phyloP scores from a whole-genome alignment of 371 early-diverging fungal species.

The Coemansia sp. region DNA sequence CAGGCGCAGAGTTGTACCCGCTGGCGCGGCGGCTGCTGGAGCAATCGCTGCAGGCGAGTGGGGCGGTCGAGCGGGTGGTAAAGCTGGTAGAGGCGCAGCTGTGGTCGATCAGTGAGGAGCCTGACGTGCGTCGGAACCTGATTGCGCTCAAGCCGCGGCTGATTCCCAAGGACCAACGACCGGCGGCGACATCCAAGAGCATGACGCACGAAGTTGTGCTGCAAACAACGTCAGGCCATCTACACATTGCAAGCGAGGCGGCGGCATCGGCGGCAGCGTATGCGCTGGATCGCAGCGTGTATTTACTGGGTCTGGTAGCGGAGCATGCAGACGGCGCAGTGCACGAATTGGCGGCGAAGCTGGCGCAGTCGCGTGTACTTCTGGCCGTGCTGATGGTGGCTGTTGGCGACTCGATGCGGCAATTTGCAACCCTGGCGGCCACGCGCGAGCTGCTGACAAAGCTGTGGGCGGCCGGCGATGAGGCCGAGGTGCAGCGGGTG shows the following conservation, averaged over 20 bases:
- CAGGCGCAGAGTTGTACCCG: slow-evolving; percentile 34
- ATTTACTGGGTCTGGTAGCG: slow-evolving; percentile 19
- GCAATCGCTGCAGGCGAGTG: slow-evolving; percentile 7
- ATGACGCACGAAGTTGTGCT: slow-evolving; percentile 24
- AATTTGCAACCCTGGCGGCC: slow-evolving; percentile 26
- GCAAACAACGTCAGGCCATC: slow-evolving; percentile 31
- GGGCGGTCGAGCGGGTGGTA: neutral
- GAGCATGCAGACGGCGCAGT: neutral
- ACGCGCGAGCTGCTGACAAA: slow-evolving; percentile 27
- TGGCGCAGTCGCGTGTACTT: slow-evolving; percentile 29
- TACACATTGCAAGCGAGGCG: slow-evolving; percentile 26
- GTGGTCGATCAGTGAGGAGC: slow-evolving; percentile 41
- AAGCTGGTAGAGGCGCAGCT: slow-evolving; percentile 15
- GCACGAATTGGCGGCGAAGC: neutral
- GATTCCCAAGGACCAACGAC: slow-evolving; percentile 43
- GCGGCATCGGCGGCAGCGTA: slow-evolving; percentile 34
- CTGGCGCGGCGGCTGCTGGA: slow-evolving; percentile 14
- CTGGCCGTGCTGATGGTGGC: slow-evolving; percentile 32
- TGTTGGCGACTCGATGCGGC: slow-evolving; percentile 42
- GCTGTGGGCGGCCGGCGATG: slow-evolving; percentile 23
- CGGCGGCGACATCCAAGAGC: slow-evolving; percentile 12
- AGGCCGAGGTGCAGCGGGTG: slow-evolving; percentile 2
- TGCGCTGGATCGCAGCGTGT: slow-evolving; percentile 37
- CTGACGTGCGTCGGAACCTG: slow-evolving; percentile 33
- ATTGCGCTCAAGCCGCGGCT: slow-evolving; percentile 44